phyloP scores from a whole-genome alignment of 164 flowering plant species.

The Cinnamomum chago region DNA sequence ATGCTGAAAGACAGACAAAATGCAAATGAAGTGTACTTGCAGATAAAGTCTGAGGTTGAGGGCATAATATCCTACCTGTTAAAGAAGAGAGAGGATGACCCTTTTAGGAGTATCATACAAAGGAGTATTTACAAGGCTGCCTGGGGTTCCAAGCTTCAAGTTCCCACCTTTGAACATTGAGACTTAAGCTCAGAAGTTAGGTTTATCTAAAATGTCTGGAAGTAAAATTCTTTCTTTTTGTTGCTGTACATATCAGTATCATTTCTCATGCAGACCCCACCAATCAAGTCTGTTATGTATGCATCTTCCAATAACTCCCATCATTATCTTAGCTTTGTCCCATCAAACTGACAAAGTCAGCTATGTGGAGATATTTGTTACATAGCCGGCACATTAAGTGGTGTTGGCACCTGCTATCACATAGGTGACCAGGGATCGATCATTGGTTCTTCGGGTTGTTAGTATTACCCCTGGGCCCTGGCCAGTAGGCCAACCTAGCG shows the following conservation, averaged over 20 bases:
- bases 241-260: neutral
- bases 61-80: conserved; percentile 41
- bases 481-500: no score
- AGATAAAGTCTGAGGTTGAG: conserved; percentile 64
- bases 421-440: no score
- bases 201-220: neutral
- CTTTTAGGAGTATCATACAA: conserved; percentile 54
- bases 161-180: conserved; percentile 48
- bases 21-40: conserved; percentile 57
- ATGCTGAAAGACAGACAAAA: conserved; percentile 39
- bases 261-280: neutral
- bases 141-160: conserved; percentile 20
- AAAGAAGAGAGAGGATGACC: conserved; percentile 79
- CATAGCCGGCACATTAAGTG: no score
- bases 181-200: neutral
- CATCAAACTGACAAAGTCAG: no score
- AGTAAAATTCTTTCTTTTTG: conserved; percentile 1
- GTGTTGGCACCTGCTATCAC: no score
- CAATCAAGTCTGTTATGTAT: neutral
- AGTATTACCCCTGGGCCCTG: no score
- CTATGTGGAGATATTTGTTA: no score
- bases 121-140: conserved; percentile 44
- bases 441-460: no score
- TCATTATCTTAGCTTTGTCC: no score
- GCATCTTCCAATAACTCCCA: no score